Evolutionary conservation across 352 stramenopile species (phyloP).

Genomic region (Salisapilia sapeloensis): DNA sequence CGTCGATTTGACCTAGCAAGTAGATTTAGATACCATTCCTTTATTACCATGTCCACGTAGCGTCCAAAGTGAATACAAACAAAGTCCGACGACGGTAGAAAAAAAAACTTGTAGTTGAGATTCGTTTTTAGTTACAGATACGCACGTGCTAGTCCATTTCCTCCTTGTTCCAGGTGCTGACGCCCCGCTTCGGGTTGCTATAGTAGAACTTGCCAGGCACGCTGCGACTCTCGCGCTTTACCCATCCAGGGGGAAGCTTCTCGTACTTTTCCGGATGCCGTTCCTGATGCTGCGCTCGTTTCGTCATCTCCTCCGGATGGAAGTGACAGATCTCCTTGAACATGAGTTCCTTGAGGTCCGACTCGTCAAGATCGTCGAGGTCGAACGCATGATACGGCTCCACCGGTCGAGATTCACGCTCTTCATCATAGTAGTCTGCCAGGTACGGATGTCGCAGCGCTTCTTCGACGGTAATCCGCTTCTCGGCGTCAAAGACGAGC

Average conservation of each 20-base stretch:
- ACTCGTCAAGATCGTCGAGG: conserved; percentile 64
- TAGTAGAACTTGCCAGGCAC: conserved; percentile 82
- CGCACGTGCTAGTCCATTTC: conserved; percentile 78
- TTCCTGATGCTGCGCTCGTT: conserved; percentile 56
- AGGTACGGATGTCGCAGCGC: conserved; percentile 95
- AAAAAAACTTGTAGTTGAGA: too few relatives aligned
- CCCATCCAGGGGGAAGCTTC: conserved; percentile 66
- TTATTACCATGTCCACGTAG: too few relatives aligned
- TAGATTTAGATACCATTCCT: too few relatives aligned
- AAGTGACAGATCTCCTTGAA: conserved; percentile 85
- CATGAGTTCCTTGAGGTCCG: conserved; percentile 80
- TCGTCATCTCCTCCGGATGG: conserved; percentile 79
- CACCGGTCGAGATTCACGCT: conserved; percentile 41
- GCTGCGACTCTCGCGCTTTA: conserved; percentile 74
- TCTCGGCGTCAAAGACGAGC: conserved; percentile 86
- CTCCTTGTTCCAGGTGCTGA: conserved; percentile 82
- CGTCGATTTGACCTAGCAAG: too few relatives aligned
- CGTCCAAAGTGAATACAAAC: too few relatives aligned
- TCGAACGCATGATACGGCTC: conserved; percentile 77
- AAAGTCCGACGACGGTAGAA: too few relatives aligned
- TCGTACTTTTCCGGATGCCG: conserved; percentile 50
- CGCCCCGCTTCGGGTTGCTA: conserved; percentile 76
- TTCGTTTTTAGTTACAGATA: too few relatives aligned
- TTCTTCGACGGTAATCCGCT: conserved; percentile 91
- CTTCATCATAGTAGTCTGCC: conserved; percentile 68